These are phyloP conservation scores for Gomphus bonarii DNA, from an alignment of 1,284 basidiomycete species.

Conservation along the genomic window DNA sequence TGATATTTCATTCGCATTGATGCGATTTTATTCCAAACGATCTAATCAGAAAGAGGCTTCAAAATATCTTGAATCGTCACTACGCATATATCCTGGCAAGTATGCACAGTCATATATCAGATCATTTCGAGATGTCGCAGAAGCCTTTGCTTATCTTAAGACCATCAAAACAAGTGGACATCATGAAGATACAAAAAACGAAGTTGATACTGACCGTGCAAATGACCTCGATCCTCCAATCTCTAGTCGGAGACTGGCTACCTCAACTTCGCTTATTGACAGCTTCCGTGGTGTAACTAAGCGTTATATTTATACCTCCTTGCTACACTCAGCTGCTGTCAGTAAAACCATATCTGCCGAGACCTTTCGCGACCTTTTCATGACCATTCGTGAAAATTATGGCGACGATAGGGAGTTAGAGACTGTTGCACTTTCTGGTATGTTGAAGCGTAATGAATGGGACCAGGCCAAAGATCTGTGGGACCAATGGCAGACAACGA, in stretches of 20 bases:
- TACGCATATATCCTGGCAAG: background rate
- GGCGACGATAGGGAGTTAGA: slow-evolving; percentile 4
- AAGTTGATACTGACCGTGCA: too few relatives aligned
- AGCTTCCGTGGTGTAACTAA: background rate
- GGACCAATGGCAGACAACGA: slow-evolving; percentile 11
- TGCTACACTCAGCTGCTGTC: slow-evolving; percentile 23
- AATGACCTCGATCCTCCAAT: background rate
- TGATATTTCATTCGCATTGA: background rate
- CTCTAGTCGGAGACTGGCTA: background rate
- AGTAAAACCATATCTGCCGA: slow-evolving; percentile 22
- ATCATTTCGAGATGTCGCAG: slow-evolving; percentile 1
- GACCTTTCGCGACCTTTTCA: slow-evolving; percentile 31
- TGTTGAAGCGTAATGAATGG: slow-evolving; percentile 3
- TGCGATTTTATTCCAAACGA: slow-evolving; percentile 2
- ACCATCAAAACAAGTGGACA: background rate
- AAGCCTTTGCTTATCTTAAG: background rate
- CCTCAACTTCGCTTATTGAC: background rate
- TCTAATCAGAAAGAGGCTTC: background rate
- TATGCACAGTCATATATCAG: background rate
- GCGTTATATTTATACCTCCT: slow-evolving; percentile 1
- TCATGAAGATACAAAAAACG: background rate
- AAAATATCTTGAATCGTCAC: background rate
- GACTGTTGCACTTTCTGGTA: slow-evolving; percentile 1
- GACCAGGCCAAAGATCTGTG: slow-evolving; percentile 14
- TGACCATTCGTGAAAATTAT: background rate